Evolutionary conservation across 2,329 filamentous ascomycete genomes (phyloP).

Genomic region (Ophiostoma quercus): DNA sequence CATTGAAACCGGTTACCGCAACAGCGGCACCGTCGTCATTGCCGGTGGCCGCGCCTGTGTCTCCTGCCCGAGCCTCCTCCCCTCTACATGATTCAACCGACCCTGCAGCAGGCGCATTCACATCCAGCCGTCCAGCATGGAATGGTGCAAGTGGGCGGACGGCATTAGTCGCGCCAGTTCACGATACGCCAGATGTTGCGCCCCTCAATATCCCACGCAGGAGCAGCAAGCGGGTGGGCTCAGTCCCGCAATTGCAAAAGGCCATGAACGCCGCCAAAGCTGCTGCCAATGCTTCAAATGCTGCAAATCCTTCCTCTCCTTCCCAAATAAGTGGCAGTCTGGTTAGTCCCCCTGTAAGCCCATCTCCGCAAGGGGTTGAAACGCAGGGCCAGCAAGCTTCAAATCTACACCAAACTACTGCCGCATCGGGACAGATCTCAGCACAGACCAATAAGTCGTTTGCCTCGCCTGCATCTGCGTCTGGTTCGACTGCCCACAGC

Average conservation of each 20-base stretch:
- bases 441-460: slow-evolving; percentile 24
- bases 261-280: slow-evolving; percentile 2
- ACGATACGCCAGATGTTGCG: slow-evolving; percentile 52
- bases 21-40: not conserved
- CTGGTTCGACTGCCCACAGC: slow-evolving; percentile 26
- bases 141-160: slow-evolving; percentile 66
- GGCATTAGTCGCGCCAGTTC: slow-evolving; percentile 58
- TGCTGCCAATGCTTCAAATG: slow-evolving; percentile 1
- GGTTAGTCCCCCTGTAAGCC: slow-evolving; percentile 34
- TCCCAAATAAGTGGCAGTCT: slow-evolving; percentile 18
- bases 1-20: not conserved
- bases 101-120: slow-evolving; percentile 36
- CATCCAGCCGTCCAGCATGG: slow-evolving; percentile 55
- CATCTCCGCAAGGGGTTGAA: slow-evolving; percentile 31
- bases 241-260: slow-evolving; percentile 27
- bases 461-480: slow-evolving; percentile 14
- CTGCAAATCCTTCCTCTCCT: not conserved
- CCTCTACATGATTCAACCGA: slow-evolving; percentile 26
- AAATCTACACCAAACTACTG: slow-evolving; percentile 34
- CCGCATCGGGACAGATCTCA: slow-evolving; percentile 25
- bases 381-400: slow-evolving; percentile 32
- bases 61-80: not conserved
- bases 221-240: slow-evolving; percentile 40
- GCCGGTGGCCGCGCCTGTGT: not conserved
- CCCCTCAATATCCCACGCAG: slow-evolving; percentile 54